A percentile compares a stretch with the other conserved stretches of the same genome.
Evolutionary conservation across 2,329 filamentous ascomycete genomes (phyloP).

Genomic region (Colletotrichum horii): DNA sequence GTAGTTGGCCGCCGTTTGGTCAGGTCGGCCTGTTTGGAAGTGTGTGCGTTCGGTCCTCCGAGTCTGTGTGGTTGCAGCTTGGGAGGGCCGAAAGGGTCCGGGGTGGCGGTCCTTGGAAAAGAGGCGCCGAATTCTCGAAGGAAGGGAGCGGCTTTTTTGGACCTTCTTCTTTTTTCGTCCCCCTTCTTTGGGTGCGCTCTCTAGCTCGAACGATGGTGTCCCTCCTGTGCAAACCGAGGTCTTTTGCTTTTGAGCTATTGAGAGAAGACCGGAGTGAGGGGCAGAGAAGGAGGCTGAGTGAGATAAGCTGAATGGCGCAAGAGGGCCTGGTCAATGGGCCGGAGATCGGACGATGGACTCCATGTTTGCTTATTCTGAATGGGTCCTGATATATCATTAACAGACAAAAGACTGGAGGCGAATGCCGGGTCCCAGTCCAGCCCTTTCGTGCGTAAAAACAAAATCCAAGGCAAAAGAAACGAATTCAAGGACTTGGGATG

Average conservation of each 20-base stretch:
- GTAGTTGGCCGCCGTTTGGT: not conserved
- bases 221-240: not conserved
- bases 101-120: not conserved
- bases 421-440: not conserved
- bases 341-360: not conserved
- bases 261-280: not conserved
- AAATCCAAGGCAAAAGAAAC: not conserved
- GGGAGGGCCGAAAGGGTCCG: conserved; percentile 1
- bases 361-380: conserved; percentile 9
- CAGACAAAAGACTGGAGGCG: not conserved
- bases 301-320: not conserved
- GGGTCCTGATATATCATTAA: not conserved
- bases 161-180: not conserved
- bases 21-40: not conserved
- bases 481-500: not conserved
- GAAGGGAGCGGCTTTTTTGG: not conserved
- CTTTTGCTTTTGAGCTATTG: not conserved
- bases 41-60: not conserved
- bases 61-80: conserved; percentile 14
- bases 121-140: not conserved
- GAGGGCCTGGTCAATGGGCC: not conserved
- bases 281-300: not conserved
- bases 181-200: not conserved
- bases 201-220: not conserved
- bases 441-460: not conserved